Evolutionary conservation across 345 rosid genomes (phyloP), one percentile per base, ranked within the genome.

Genomic region (Populus deltoides): DNA sequence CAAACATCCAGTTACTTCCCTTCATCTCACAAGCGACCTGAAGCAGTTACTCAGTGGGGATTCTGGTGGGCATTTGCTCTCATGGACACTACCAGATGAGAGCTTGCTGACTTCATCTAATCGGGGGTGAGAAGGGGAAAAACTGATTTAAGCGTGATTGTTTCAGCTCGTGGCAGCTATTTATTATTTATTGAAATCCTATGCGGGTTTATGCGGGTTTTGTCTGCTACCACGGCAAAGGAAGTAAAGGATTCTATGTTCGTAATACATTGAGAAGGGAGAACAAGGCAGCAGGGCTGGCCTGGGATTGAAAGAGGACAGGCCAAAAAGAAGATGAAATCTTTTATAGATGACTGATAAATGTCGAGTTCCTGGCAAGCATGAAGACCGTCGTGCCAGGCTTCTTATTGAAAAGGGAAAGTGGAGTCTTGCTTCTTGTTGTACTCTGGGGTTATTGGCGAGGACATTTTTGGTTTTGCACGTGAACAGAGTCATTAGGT

Each of bases 21-120:
- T 97, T 79, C 83, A 85, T 83, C 89, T 92, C 81, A 88, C 94
- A 17, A 83, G 86, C 57, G 95, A 94, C 81, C 86, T 92, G 82
- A 97, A 92, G 91, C 99, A 97, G 87, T 84, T 97, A 73, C 86
- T 97, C 51, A 97, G 93, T 75, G 99, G 99, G 69, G 99, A 97
- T 84, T 91, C 91, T 31, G 86, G 82, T 33, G 99, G 99, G 79
- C 93, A 94, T 80, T 85, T 97, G 85, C 76, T 86, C 53, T 94
- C 99, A n/a, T 97, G 98, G 99, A 91, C 93, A 10, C 73, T 92
- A n/a, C 93, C 92, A 35, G 99, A 94, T 72, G 98, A 91, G 84
- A 87, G 87, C 84, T 85, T 88, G 76, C 88, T 82, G 84, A 83
- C 86, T 78, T 90, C 98, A 7, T 66, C 88, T 68, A 89, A 88